Evolutionary conservation across 2,329 filamentous ascomycete species (phyloP).

Genomic region (Talaromyces amestolkiae): DNA sequence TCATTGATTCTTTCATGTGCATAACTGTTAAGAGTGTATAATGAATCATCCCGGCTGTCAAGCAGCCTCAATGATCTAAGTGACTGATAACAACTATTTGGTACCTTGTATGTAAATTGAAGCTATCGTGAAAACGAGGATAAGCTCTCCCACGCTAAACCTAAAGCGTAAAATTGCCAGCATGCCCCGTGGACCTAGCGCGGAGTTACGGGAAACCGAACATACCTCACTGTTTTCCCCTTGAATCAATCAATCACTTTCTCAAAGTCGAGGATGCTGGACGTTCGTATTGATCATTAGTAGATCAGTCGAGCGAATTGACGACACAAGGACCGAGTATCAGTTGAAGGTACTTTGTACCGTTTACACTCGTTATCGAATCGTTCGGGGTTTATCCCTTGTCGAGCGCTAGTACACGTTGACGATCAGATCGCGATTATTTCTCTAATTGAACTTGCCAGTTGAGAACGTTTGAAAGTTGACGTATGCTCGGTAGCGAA

Average conservation of each 20-base stretch:
- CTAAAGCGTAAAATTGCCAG: background rate
- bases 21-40: conserved; percentile 7
- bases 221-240: background rate
- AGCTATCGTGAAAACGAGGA: background rate
- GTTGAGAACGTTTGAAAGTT: background rate
- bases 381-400: background rate
- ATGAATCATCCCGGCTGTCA: conserved; percentile 4
- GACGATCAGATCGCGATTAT: background rate
- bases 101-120: background rate
- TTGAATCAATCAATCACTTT: background rate
- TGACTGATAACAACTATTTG: background rate
- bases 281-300: background rate
- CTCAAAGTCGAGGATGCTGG: background rate
- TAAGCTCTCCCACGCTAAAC: background rate
- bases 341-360: conserved; percentile 49
- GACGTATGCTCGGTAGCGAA: conserved; percentile 15
- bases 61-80: background rate
- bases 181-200: background rate
- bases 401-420: background rate
- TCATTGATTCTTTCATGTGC: conserved; percentile 13
- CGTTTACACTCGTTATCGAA: conserved; percentile 54
- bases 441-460: background rate
- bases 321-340: background rate
- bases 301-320: conserved; percentile 1
- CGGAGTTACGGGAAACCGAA: background rate